Percentiles rank a stretch among this genome's conserved stretches.
These are phyloP conservation scores for Echria macrotheca DNA, from an alignment of 495 filamentous ascomycete species.

Conservation along the genomic window DNA sequence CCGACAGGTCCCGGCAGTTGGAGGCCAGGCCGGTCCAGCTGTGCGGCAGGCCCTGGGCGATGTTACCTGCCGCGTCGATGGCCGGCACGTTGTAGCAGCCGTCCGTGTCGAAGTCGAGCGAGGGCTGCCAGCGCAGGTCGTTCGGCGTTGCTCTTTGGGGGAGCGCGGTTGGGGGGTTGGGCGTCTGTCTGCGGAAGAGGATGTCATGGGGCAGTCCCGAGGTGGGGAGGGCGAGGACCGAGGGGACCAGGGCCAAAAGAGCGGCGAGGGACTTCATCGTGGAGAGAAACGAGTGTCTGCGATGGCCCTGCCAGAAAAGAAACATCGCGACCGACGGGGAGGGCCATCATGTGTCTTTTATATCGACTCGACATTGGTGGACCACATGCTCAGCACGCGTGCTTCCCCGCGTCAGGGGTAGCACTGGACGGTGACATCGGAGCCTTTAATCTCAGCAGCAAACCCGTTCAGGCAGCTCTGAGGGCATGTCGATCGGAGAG, in stretches of 20 bases:
- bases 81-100: slow-evolving; percentile 45
- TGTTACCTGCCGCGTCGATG: slow-evolving; percentile 32
- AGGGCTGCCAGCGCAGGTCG: slow-evolving; percentile 40
- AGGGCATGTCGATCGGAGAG: background rate
- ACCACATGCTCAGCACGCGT: background rate
- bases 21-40: slow-evolving; percentile 25
- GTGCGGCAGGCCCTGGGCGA: slow-evolving; percentile 33
- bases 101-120: slow-evolving; percentile 43
- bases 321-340: no score
- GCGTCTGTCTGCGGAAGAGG: no score
- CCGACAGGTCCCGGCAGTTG: slow-evolving; percentile 35
- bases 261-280: slow-evolving; percentile 1
- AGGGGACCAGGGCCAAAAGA: background rate
- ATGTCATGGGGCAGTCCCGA: no score
- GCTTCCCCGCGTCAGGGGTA: background rate
- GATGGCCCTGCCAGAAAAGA: no score
- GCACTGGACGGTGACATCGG: background rate
- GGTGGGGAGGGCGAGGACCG: background rate
- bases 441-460: background rate
- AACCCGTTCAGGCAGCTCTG: background rate
- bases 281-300: background rate
- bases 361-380: background rate
- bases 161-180: slow-evolving; percentile 28
- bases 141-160: slow-evolving; percentile 35
- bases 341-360: no score